These are phyloP conservation scores for Pleurotus tuber-regium DNA, from an alignment of 768 basidiomycete species.

Conservation along the genomic window DNA sequence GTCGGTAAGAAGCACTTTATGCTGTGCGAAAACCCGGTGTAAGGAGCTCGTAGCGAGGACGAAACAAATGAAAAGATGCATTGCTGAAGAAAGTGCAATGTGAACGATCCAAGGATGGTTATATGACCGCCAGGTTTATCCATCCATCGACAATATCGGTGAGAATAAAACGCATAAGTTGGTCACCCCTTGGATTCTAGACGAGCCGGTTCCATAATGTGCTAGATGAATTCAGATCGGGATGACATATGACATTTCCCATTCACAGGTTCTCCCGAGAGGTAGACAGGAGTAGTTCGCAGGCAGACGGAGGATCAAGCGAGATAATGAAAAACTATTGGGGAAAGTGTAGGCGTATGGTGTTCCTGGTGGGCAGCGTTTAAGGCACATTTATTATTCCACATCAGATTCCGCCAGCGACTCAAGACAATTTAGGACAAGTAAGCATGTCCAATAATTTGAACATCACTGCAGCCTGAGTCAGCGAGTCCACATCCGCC, in stretches of 20 bases:
- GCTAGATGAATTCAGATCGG: neutral
- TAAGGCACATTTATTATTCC: too few species aligned
- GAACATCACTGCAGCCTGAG: slow-evolving; percentile 26
- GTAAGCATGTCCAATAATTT: slow-evolving; percentile 20
- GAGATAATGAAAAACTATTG: too few species aligned
- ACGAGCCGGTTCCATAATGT: neutral
- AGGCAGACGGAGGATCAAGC: too few species aligned
- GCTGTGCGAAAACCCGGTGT: neutral
- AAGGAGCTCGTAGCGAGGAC: neutral
- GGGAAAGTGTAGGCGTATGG: too few species aligned
- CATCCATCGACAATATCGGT: neutral
- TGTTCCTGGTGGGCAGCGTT: too few species aligned
- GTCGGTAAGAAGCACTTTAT: slow-evolving; percentile 23
- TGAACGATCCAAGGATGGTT: neutral
- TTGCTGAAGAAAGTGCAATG: neutral
- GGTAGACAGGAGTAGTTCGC: too few species aligned
- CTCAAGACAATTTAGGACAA: slow-evolving; percentile 12
- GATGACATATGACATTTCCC: neutral
- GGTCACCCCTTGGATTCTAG: too few species aligned
- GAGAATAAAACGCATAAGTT: neutral
- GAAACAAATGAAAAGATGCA: neutral
- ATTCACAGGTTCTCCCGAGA: neutral
- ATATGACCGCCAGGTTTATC: neutral
- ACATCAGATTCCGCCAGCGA: neutral
- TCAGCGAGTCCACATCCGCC: slow-evolving; percentile 24